Base-by-base conservation (phyloP, 495 filamentous ascomycete species). In the Daldinia decipiens region DNA sequence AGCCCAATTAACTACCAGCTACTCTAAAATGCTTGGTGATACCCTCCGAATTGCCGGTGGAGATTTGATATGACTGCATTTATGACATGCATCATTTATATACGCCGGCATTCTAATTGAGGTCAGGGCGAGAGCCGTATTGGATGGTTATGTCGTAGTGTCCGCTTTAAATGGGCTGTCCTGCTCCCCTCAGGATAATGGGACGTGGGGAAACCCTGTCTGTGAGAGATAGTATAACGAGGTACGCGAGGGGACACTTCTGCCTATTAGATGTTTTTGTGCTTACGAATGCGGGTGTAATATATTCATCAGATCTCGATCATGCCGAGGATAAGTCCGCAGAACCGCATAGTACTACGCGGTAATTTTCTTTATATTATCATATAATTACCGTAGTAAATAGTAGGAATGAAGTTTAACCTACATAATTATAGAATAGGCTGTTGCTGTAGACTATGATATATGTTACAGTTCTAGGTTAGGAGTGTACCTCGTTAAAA, bases 171-270 rank as follows among this genome's bases (percentile, higher is more conserved):
- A 61, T 66, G 24, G 62, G 68, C 68, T 67, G 45, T 45, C 54
- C 38, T 32, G 9, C 26, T 36, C 26, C 36, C 59, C 15, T 32
- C 21, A 12, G 45, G 38, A 64, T 50, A 43, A 45, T 31, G 17
- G 52, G 54, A 65, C 64, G 65, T 61, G 64, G 70, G 67, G 70
- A 68, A 72, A 68, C 60, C 70, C 65, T 72, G 60, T 47, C 38
- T 32, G 13, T 11, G 29, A 15, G 55, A 55, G 36, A 21, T 55
- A 58, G 51, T 70, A 56, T 58, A 62, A 58, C 2, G 26, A 39
- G 29, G 11, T 59, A 47, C 24, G 29, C 47, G 26, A 63, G 57
- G 43, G 21, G 21, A 19, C 13, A 29, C 26, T 67, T 67, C 59
- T 71, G 68, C 63, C 62, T 67, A 61, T 67, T 62, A 53, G 32